Conservation (phyloP, 1,139 yeast genomes). For the Ogataea hybrid region DNA sequence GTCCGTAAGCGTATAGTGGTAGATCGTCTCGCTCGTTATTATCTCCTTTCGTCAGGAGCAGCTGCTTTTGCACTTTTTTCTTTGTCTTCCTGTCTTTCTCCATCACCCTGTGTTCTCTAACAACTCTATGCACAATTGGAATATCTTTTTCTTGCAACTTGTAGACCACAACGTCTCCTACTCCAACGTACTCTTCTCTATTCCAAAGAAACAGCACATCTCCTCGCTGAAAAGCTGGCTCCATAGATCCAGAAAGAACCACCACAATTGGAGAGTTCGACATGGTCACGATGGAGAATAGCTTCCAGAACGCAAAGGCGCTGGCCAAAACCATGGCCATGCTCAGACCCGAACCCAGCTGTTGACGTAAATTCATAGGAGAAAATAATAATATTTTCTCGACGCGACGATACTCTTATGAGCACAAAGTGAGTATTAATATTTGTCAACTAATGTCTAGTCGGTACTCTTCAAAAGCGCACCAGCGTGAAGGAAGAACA, state of each 20-base stretch:
- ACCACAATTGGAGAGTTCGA: conserved; percentile 95
- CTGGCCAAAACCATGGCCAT: conserved; percentile 79
- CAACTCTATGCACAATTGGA: conserved; percentile 94
- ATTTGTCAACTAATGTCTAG: conserved; percentile 15
- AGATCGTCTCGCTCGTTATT: conserved; percentile 92
- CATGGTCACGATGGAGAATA: conserved; percentile 71
- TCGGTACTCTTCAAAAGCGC: conserved; percentile 33
- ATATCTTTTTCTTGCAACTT: conserved; percentile 76
- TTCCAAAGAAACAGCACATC: conserved; percentile 92
- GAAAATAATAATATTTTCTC: conserved; percentile 2
- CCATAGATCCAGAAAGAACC: conserved; percentile 98
- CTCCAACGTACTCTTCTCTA: conserved; percentile 60
- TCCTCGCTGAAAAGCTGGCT: conserved; percentile 98
- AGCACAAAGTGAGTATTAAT: conserved; percentile 26
- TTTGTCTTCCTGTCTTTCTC: conserved; percentile 19
- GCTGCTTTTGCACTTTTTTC: conserved; percentile 24
- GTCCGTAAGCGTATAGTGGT: conserved; percentile 75
- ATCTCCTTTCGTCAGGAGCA: conserved; percentile 89
- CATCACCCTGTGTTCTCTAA: conserved; percentile 62
- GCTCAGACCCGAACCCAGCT: conserved; percentile 48
- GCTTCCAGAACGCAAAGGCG: conserved; percentile 92
- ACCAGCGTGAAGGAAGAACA: conserved; percentile 31
- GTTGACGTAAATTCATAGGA: conserved; percentile 29
- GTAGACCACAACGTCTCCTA: conserved; percentile 98
- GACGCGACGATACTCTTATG: conserved; percentile 17